Evolutionary conservation across 257 asterid species (phyloP), one percentile per base, ranked within the genome.

Genomic region (Apocynum venetum): DNA sequence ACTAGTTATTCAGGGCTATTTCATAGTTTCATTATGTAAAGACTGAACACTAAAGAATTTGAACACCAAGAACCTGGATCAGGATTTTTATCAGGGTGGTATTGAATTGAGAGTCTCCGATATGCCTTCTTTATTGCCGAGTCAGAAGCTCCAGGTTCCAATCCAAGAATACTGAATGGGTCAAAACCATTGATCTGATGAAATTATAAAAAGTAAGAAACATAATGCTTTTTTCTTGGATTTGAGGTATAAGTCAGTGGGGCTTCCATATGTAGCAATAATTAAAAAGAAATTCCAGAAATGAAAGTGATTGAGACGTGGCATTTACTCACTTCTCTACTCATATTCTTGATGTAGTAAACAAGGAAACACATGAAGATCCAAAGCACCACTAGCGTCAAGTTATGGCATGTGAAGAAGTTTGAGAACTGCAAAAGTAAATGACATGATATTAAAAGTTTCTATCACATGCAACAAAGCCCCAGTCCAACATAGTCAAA

Each of bases 21-120:
- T 72, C 64, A 64, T 38, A 40, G 53, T 41, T 53, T 77, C 66
- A 13, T 81, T 13, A 68, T 46, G 35, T 10, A 66, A 48, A 76
- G 55, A 78, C 36, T 64, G 68, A 81, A 81, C 10, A 65, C 76
- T 72, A 52, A 80, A 20, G 51, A 80, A 66, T 52, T 36, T 57
- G 74, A 82, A 53, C 73, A 52, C 70, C 63, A 48, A 81, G 74
- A 85, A 95, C 97, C 97, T 89, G 96, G 99, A 71, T 95, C 97
- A 1, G 99, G 98, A 82, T 95, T 95, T 86, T 95, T 95, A 89
- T 95, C 99, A 31, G 99, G 98, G 76, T 95, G 98, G 84, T 95
- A 95, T 78, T 90, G 96, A 78, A 93, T 84, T 75, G 99, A 95
- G 76, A 93, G 98, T 81, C 86, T 87, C 83, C 99, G 86, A 83